Base-by-base conservation (phyloP, 768 basidiomycete species). In the Tremella mesenterica region DNA sequence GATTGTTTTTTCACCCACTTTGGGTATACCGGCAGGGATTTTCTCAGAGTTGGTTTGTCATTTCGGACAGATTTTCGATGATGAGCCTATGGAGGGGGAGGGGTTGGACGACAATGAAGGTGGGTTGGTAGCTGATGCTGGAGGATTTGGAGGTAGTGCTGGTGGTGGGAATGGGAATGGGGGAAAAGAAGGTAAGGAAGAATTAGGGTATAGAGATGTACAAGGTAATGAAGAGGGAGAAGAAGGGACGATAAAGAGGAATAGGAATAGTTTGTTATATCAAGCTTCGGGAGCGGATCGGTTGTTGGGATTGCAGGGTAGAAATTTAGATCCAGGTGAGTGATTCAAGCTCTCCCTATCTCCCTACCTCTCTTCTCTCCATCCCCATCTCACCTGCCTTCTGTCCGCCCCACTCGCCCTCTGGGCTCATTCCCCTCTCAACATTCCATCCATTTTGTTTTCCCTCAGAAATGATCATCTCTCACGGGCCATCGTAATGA, bases 21-120 rank as follows among this genome's bases (percentile, higher is more conserved):
- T 99, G 12, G 91, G 90, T 39, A 95, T 99, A 63, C 93, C 93
- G n/a, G 93, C 93, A 2, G 89, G 89, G 6, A 87, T 96, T 38
- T 92, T 97, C 74, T 90, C 88, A 67, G 76, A 95, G 58, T 88
- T 97, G 83, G 80, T 97, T 27, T 84, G 83, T 52, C 88, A 95
- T 70, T 96, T 92, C 75, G 88, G 88, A 61, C 81, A 83, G 14
- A 90, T 93, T 20, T 95, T 95, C 78, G 90, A 89, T 63, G 88
- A 89, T 48, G 83, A 81, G 59, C 61, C 51, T 1, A 25, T 48
- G 21, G 65, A 63, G 65, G 53, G 69, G n/a, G n/a, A n/a, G n/a
- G n/a, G n/a, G 5, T 41, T 41, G 3, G 50, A 31, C 14, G 56
- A 58, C 9, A 56, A 50, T 14, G 47, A 48, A 44, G 52, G 26